Evolutionary conservation across 495 filamentous ascomycete species (phyloP).

Genomic region (Wilcoxina mikolae): DNA sequence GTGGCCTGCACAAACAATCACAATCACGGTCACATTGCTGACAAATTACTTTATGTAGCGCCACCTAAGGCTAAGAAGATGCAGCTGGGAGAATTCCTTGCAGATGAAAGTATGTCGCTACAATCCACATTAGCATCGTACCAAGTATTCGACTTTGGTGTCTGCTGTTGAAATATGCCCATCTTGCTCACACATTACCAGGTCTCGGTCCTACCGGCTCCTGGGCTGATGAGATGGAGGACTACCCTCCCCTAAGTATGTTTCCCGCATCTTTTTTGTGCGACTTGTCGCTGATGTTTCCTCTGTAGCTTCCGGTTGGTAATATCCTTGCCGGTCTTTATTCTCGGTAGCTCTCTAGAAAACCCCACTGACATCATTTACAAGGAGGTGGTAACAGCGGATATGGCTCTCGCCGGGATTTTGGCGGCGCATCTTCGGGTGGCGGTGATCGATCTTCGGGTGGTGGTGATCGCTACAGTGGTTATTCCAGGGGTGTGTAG

Average conservation of each 20-base stretch:
- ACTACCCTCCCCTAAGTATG: conserved; percentile 58
- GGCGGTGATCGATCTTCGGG: conserved; percentile 14
- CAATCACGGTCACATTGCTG: conserved; percentile 14
- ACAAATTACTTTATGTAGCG: conserved; percentile 43
- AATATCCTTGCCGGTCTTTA: too few relatives aligned
- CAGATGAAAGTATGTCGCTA: conserved; percentile 56
- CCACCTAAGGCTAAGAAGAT: conserved; percentile 89
- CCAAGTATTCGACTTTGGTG: neutral
- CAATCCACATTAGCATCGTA: too few relatives aligned
- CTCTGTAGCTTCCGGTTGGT: neutral
- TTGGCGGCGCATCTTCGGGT: conserved; percentile 17
- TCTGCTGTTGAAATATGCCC: neutral
- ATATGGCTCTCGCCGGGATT: conserved; percentile 22
- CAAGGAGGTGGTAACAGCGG: neutral
- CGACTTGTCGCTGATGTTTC: neutral
- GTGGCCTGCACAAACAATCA: neutral
- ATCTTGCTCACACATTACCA: neutral
- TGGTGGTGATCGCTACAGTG: conserved; percentile 7
- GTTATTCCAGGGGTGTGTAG: conserved; percentile 26
- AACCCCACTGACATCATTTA: conserved; percentile 1
- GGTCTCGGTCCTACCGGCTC: conserved; percentile 36
- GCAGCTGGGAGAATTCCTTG: conserved; percentile 80
- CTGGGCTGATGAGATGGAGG: conserved; percentile 98
- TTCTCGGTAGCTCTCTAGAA: neutral
- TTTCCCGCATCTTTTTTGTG: conserved; percentile 10